These are phyloP conservation scores for Leishmania tarentolae DNA, from an alignment of 208 protist genomes.

Conservation along the genomic window DNA sequence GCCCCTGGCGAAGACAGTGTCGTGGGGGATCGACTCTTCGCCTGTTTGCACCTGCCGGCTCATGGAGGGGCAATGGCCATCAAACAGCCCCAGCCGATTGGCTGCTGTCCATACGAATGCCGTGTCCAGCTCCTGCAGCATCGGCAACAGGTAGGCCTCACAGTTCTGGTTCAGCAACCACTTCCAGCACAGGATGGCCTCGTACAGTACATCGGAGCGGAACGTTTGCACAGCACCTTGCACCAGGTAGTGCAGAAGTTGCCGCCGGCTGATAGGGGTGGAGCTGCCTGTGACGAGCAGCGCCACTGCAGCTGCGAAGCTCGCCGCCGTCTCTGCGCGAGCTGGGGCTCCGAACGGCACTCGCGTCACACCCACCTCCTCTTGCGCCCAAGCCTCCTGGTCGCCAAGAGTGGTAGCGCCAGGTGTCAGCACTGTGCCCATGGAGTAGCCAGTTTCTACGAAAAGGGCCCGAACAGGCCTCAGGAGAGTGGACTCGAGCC, in stretches of 20 bases:
- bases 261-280: slow-evolving; percentile 31
- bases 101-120: slow-evolving; percentile 70
- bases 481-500: slow-evolving; percentile 24
- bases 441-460: slow-evolving; percentile 17
- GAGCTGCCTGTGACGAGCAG: slow-evolving; percentile 42
- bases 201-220: slow-evolving; percentile 47
- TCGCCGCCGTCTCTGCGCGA: slow-evolving; percentile 35
- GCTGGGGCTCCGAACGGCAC: slow-evolving; percentile 2
- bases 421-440: not conserved
- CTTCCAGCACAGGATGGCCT: slow-evolving; percentile 66
- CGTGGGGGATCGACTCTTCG: slow-evolving; percentile 15
- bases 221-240: slow-evolving; percentile 70
- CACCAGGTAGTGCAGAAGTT: slow-evolving; percentile 70
- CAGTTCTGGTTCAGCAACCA: slow-evolving; percentile 69
- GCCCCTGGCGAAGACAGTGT: not conserved
- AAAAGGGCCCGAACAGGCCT: slow-evolving; percentile 26
- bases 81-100: slow-evolving; percentile 73
- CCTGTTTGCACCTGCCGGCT: slow-evolving; percentile 67
- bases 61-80: slow-evolving; percentile 56
- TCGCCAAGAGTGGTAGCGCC: not conserved
- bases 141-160: slow-evolving; percentile 48
- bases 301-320: slow-evolving; percentile 50
- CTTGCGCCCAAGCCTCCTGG: slow-evolving; percentile 4
- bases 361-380: slow-evolving; percentile 9
- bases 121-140: slow-evolving; percentile 63